Percentiles rank a stretch among this genome's conserved stretches.
Evolutionary conservation across 2,329 filamentous ascomycete genomes (phyloP).

Genomic region (Paradendryphiella salina): DNA sequence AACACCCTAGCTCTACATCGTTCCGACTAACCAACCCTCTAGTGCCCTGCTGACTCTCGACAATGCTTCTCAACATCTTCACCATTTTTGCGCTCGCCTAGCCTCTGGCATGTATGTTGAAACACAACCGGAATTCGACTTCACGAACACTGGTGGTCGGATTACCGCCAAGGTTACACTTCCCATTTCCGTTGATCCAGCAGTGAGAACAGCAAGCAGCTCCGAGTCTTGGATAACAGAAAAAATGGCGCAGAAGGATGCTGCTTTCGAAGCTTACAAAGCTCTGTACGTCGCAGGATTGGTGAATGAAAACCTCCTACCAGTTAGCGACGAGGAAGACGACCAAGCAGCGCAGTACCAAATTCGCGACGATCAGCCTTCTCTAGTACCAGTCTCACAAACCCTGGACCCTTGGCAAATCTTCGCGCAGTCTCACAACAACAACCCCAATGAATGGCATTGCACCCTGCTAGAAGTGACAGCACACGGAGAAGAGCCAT

Average conservation of each 20-base stretch:
- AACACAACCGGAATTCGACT: conserved; percentile 68
- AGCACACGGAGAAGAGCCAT: conserved; percentile 13
- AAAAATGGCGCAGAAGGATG: conserved; percentile 74
- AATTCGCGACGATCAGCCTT: conserved; percentile 30
- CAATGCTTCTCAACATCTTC: conserved; percentile 73
- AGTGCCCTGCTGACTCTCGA: conserved; percentile 72
- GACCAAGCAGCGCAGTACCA: conserved; percentile 27
- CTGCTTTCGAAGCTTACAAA: conserved; percentile 78
- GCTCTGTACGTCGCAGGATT: conserved; percentile 70
- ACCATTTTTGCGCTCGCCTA: conserved; percentile 76
- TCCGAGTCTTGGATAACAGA: conserved; percentile 68
- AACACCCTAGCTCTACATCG: not conserved
- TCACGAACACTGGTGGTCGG: conserved; percentile 45
- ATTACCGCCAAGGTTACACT: conserved; percentile 67
- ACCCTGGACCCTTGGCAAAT: conserved; percentile 39
- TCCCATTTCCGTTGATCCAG: conserved; percentile 68
- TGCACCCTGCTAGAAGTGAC: conserved; percentile 24
- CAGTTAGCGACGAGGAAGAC: conserved; percentile 50
- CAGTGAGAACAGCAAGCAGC: conserved; percentile 60
- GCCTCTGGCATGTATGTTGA: conserved; percentile 64
- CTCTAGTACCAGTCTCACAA: conserved; percentile 30
- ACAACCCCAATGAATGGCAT: conserved; percentile 23
- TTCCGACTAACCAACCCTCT: not conserved
- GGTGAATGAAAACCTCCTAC: conserved; percentile 77
- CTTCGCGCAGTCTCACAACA: conserved; percentile 20